Evolutionary conservation across 2,329 filamentous ascomycete species (phyloP), one percentile per base, ranked within the genome.

Genomic region (Keithomyces neogunnii): DNA sequence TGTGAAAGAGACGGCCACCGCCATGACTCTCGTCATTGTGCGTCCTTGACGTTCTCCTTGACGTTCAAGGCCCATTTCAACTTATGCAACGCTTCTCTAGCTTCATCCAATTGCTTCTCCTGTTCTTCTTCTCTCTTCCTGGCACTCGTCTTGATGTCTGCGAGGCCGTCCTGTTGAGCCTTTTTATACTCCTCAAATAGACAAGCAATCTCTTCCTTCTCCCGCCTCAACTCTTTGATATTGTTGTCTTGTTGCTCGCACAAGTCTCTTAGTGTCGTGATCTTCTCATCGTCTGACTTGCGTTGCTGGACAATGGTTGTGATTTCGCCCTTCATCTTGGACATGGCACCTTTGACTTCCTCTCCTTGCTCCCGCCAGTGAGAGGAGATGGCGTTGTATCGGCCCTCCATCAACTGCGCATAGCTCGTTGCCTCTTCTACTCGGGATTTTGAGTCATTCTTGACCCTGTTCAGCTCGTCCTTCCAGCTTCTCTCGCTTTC

Each of bases 211-310:
- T 78, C 77, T 31, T 80, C 76, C 60, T 88, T 86, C 60, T 86
- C 77, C 47, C 76, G 73, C 52, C 70, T 69, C 29, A 84, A 69
- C 53, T 80, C 73, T 51, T 79, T 77, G 53, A 87, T 77, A 59
- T 88, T 86, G 60, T 78, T 76, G 56, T 86, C 79, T 63, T 89
- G 82, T 66, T 90, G 86, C 56, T 89, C 85, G 63, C 81, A 85
- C 33, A 90, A 74, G 53, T 87, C 82, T 48, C 82, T 76, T 48
- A 89, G 71, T 33, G 79, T 81, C 54, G 72, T 75, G 57, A 86
- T 82, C 67, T 77, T 81, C 62, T 78, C 76, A 59, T 84, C 81
- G 60, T 88, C 83, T 48, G 70, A 71, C 55, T 68, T 73, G 52
- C 82, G 72, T 60, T 83, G 78, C 39, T 76, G 71, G 45, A 76